Base-by-base conservation (phyloP, 257 asterid species). In the Primulina huaijiensis region DNA sequence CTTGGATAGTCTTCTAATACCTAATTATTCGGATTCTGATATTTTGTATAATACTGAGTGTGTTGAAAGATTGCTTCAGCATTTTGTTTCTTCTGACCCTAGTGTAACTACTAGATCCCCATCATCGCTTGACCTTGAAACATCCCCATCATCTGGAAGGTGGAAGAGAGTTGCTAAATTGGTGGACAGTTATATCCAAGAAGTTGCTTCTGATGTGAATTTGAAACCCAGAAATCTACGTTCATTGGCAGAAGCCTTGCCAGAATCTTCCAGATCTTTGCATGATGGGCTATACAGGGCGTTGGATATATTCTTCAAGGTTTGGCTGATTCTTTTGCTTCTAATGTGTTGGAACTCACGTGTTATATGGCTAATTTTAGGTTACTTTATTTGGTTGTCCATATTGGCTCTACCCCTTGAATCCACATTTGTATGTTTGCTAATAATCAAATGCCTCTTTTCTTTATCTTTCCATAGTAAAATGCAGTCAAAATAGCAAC, bases 201-300 rank as follows among this genome's bases (percentile, higher is more conserved):
- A 95, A 80, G 82, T 92, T 75, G 99, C 99, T 80, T 91, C 96
- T 65, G 99, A 95, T 69, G 89, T 89, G 55, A 89, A 84, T 84
- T 81, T 92, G 86, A 92, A 94, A 78, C 96, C 92, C 7, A 87
- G 78, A 68, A 88, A 89, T 70, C 46, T 92, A 6, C 97, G 84
- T 46, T 71, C 79, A 1, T 79, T 94, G 81, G 98, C 94, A 7
- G 94, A 85, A 81, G 88, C 88, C 35, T 80, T 94, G 77, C 98
- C 99, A 12, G 95, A 88, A 68, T 84, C 92, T 72, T 86, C 95
- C 6, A 85, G 99, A 81, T 76, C 92, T 56, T 86, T 95, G 86
- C 92, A 95, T 64, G 99, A 95, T 80, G 99, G 99, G 77, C 75
- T 95, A 58, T 95, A 95, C 75, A 82, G 98, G 72, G 97, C 97